A percentile compares a stretch with the other conserved stretches of the same genome.
Evolutionary conservation across 805 yeast species (phyloP).

Genomic region (Candida nanaspora): DNA sequence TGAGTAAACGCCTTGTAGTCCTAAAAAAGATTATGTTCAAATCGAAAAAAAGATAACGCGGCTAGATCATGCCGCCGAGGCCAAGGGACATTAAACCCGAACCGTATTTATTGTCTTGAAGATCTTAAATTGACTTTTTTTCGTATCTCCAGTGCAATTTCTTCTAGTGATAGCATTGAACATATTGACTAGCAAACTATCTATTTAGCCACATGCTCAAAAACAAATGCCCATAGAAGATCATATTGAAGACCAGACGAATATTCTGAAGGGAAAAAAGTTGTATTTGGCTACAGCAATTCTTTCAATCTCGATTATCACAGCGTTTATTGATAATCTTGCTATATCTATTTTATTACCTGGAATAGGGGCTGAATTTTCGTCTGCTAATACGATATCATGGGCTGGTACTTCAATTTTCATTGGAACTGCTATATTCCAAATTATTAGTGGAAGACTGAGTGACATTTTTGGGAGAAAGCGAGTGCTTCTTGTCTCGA

Average conservation of each 20-base stretch:
- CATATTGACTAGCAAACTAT: too few relatives aligned
- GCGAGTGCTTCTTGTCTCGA: constrained; percentile 30
- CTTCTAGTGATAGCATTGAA: too few relatives aligned
- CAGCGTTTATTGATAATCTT: constrained; percentile 42
- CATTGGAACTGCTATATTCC: constrained; percentile 44
- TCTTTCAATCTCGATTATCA: background rate
- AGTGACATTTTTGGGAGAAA: constrained; percentile 52
- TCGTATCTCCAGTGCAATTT: too few relatives aligned
- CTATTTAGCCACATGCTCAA: background rate
- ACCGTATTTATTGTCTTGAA: too few relatives aligned
- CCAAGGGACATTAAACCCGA: too few relatives aligned
- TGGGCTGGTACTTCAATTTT: constrained; percentile 55
- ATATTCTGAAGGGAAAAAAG: background rate
- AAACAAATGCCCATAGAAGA: background rate
- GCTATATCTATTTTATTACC: constrained; percentile 43
- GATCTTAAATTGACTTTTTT: too few relatives aligned
- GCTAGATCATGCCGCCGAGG: too few relatives aligned
- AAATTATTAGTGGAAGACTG: constrained; percentile 45
- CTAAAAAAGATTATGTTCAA: too few relatives aligned
- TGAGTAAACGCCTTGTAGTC: too few relatives aligned
- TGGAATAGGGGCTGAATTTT: constrained; percentile 37
- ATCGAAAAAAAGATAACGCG: too few relatives aligned
- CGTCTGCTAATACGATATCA: constrained; percentile 34
- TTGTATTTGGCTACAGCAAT: background rate
- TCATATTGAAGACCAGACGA: background rate